phyloP scores from a whole-genome alignment of 1,284 basidiomycete species.

The Filobasidium uniguttulatum region DNA sequence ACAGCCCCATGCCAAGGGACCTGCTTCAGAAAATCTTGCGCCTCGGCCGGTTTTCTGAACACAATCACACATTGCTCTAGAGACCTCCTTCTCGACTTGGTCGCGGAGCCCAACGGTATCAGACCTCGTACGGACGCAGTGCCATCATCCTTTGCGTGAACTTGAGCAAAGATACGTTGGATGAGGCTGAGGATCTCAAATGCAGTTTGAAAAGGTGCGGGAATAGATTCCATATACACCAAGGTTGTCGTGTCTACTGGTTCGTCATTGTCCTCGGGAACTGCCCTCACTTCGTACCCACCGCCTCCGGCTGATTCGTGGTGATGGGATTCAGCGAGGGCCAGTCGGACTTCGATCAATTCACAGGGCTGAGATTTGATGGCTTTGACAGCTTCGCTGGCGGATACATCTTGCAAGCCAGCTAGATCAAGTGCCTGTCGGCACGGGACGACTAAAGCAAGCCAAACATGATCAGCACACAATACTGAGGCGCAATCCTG shows the following conservation, averaged over 20 bases:
- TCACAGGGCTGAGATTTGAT: not conserved
- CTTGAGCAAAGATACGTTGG: too few relatives aligned
- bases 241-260: not conserved
- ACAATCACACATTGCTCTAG: not conserved
- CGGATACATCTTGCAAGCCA: not conserved
- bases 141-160: not conserved
- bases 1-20: constrained; percentile 1
- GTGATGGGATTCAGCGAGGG: not conserved
- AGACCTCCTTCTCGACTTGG: not conserved
- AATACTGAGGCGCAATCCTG: not conserved
- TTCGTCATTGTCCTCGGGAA: not conserved
- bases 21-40: not conserved
- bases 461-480: not conserved
- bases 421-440: not conserved
- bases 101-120: not conserved
- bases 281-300: not conserved
- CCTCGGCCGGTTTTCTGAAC: not conserved
- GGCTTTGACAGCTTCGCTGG: not conserved
- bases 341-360: not conserved
- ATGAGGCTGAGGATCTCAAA: not conserved
- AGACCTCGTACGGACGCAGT: not conserved
- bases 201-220: not conserved
- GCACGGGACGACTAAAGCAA: not conserved
- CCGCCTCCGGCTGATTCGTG: not conserved
- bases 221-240: not conserved